A percentile compares a stretch with the other conserved stretches of the same genome.
Evolutionary conservation across 2,329 filamentous ascomycete genomes (phyloP).

Genomic region (Metarhizium guizhouense): DNA sequence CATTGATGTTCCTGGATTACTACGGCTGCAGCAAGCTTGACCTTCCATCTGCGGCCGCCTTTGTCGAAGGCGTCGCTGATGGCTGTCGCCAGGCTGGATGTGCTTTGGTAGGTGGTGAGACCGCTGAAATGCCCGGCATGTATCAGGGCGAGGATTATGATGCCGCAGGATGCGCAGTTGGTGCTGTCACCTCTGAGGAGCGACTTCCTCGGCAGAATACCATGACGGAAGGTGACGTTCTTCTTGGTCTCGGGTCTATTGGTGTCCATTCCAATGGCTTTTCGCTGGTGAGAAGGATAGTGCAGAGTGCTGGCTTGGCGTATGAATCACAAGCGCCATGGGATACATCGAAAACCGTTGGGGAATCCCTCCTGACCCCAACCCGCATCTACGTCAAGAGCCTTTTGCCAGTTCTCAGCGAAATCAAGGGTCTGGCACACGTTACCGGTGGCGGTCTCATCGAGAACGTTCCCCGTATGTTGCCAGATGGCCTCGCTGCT

Average conservation of each 20-base stretch:
- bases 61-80: slow-evolving; percentile 81
- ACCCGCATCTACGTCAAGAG: slow-evolving; percentile 90
- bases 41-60: slow-evolving; percentile 67
- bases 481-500: slow-evolving; percentile 69
- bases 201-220: slow-evolving; percentile 66
- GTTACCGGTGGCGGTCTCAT: slow-evolving; percentile 91
- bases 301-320: slow-evolving; percentile 60
- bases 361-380: slow-evolving; percentile 73
- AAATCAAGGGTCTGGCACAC: slow-evolving; percentile 89
- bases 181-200: slow-evolving; percentile 61
- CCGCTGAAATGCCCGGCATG: slow-evolving; percentile 96
- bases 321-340: slow-evolving; percentile 74
- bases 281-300: slow-evolving; percentile 86
- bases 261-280: slow-evolving; percentile 96
- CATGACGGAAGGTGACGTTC: slow-evolving; percentile 76
- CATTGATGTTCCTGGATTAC: slow-evolving; percentile 95
- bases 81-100: slow-evolving; percentile 81
- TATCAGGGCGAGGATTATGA: slow-evolving; percentile 87
- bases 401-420: slow-evolving; percentile 55
- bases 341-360: slow-evolving; percentile 54
- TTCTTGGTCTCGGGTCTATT: slow-evolving; percentile 76
- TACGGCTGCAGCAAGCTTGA: slow-evolving; percentile 89
- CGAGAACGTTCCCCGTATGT: slow-evolving; percentile 92
- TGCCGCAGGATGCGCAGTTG: slow-evolving; percentile 81
- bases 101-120: slow-evolving; percentile 92